These are phyloP conservation scores for Neonectria hederae DNA, from an alignment of 2,329 filamentous ascomycete genomes.

Conservation along the genomic window DNA sequence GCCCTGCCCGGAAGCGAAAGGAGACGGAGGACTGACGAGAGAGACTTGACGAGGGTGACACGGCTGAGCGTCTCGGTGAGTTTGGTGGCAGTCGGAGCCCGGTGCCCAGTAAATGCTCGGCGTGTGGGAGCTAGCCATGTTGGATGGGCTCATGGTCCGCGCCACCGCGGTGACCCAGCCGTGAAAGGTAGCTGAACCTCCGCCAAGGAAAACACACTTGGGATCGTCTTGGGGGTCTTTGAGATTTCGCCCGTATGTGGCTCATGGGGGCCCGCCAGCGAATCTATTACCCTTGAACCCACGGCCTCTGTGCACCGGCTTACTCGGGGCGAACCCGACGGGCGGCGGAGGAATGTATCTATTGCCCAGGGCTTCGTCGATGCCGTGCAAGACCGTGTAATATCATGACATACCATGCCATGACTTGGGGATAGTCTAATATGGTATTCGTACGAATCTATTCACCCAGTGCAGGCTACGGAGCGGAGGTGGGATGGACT, in stretches of 20 bases:
- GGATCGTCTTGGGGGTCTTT: neutral
- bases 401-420: constrained; percentile 31
- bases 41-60: constrained; percentile 9
- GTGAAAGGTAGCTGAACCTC: constrained; percentile 25
- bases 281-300: constrained; percentile 32
- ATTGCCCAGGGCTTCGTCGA: constrained; percentile 28
- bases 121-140: constrained; percentile 26
- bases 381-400: constrained; percentile 26
- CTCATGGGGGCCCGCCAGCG: constrained; percentile 13
- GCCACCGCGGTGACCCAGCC: constrained; percentile 36
- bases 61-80: constrained; percentile 39
- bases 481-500: constrained; percentile 19
- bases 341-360: constrained; percentile 25
- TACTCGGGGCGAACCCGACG: constrained; percentile 31
- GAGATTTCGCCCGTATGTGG: neutral
- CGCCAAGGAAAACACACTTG: neutral
- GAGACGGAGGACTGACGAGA: constrained; percentile 23
- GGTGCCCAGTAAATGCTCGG: constrained; percentile 25
- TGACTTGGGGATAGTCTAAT: constrained; percentile 10
- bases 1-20: constrained; percentile 28
- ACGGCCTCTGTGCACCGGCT: constrained; percentile 20
- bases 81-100: constrained; percentile 30
- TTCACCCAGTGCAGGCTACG: neutral
- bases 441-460: constrained; percentile 14
- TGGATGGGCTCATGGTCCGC: constrained; percentile 34